Percentiles rank a stretch among this genome's conserved stretches.
These are phyloP conservation scores for Loxodes magnus DNA, from an alignment of 73 alveolate genomes.

Conservation along the genomic window DNA sequence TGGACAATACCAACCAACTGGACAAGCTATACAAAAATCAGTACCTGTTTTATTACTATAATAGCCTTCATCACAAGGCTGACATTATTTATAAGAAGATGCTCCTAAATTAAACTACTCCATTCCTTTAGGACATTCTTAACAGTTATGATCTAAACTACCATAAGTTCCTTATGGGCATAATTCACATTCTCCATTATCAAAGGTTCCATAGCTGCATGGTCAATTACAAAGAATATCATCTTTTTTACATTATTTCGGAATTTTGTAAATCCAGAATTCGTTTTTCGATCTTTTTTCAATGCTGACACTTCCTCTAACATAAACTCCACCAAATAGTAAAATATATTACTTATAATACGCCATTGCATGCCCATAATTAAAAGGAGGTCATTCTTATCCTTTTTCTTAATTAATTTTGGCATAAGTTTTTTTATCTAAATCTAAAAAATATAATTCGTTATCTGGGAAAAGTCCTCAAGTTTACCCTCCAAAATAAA, in stretches of 20 bases:
- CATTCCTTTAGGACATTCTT: background rate
- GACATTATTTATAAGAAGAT: background rate
- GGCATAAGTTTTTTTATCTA: too few relatives aligned
- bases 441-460: too few relatives aligned
- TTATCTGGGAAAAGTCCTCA: too few relatives aligned
- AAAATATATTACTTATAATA: background rate
- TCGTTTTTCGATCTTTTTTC: background rate
- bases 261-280: background rate
- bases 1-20: background rate
- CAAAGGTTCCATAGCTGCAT: conserved; percentile 10
- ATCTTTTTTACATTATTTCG: background rate
- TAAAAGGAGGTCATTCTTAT: background rate
- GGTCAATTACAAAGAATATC: background rate
- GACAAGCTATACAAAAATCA: background rate
- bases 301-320: background rate
- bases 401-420: background rate
- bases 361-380: background rate
- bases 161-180: conserved; percentile 5
- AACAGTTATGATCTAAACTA: background rate
- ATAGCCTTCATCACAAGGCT: conserved; percentile 1
- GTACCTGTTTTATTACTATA: conserved; percentile 2
- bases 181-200: background rate
- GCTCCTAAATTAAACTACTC: background rate
- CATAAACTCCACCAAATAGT: background rate
- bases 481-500: too few relatives aligned